These are phyloP conservation scores for Mallotus nudiflorus DNA, from an alignment of 345 rosid species.

Conservation along the genomic window DNA sequence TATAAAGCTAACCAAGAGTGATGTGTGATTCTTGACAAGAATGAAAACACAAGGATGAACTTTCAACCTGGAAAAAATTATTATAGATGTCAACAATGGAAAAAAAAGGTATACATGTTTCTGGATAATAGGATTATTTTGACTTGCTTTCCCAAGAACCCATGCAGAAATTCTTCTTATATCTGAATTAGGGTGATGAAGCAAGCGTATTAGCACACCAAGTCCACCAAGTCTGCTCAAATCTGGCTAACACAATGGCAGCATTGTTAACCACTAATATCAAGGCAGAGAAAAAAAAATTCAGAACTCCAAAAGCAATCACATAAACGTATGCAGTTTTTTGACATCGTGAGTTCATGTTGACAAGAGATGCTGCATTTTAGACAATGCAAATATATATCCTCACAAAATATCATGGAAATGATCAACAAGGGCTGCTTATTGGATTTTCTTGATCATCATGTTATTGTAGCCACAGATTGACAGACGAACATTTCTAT, in stretches of 20 bases:
- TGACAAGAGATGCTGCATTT: background rate
- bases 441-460: background rate
- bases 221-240: constrained; percentile 82
- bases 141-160: constrained; percentile 91
- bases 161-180: constrained; percentile 83
- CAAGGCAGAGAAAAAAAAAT: background rate
- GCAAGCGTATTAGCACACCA: constrained; percentile 49
- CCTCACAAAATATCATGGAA: background rate
- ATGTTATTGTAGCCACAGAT: background rate
- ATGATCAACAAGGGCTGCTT: background rate
- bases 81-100: background rate
- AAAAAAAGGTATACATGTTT: constrained; percentile 48
- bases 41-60: background rate
- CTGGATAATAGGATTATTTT: constrained; percentile 83
- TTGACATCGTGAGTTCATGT: background rate
- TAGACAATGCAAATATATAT: background rate
- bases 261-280: background rate
- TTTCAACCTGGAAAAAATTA: background rate
- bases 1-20: background rate
- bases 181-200: constrained; percentile 64
- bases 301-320: background rate
- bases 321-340: background rate
- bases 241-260: constrained; percentile 45
- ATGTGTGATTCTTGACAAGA: background rate
- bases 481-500: background rate